Conservation (phyloP, 768 basidiomycete genomes). For the Kwoniella dejecticola region DNA sequence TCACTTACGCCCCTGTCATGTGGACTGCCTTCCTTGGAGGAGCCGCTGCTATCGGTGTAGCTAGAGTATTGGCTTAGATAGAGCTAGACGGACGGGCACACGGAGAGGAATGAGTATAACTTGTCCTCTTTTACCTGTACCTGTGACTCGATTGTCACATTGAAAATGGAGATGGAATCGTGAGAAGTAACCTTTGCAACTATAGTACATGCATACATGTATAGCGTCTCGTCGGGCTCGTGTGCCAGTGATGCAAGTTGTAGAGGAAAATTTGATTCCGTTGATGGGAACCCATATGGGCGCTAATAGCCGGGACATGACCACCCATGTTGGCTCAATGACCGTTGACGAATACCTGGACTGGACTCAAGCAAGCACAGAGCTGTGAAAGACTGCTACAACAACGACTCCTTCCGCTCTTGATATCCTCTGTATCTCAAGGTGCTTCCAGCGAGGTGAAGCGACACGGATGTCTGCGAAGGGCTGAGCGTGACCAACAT, state of each 20-base stretch:
- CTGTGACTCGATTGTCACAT: too few relatives aligned
- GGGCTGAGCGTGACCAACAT: too few relatives aligned
- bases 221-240: too few relatives aligned
- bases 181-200: background rate
- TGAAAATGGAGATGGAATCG: too few relatives aligned
- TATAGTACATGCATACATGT: too few relatives aligned
- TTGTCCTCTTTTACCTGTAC: too few relatives aligned
- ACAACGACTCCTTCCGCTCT: background rate
- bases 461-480: too few relatives aligned
- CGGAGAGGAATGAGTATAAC: background rate
- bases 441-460: too few relatives aligned
- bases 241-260: constrained; percentile 2
- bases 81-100: background rate
- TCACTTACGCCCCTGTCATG: constrained; percentile 4
- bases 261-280: constrained; percentile 54
- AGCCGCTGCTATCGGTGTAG: constrained; percentile 24
- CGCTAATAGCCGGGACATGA: background rate
- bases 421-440: background rate
- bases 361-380: too few relatives aligned
- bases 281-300: background rate
- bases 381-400: background rate
- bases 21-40: constrained; percentile 27
- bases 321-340: background rate
- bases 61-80: constrained; percentile 23
- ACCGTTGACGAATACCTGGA: too few relatives aligned